A percentile compares a stretch with the other conserved stretches of the same genome.
phyloP scores from a whole-genome alignment of 495 filamentous ascomycete genomes.

The Xylaria nigripes region DNA sequence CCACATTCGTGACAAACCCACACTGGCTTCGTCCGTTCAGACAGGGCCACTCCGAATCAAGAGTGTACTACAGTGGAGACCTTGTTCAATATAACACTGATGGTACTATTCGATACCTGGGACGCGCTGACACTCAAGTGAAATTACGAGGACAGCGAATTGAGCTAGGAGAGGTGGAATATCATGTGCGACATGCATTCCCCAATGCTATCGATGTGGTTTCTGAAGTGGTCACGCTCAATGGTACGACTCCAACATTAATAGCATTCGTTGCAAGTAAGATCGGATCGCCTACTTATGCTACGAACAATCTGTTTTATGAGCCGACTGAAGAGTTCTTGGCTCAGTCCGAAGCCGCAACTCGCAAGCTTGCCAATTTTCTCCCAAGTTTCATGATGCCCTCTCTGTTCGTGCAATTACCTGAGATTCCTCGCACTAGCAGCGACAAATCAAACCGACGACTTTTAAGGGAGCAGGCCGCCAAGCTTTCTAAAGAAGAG shows the following conservation, averaged over 20 bases:
- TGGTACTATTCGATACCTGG: constrained; percentile 5
- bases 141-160: constrained; percentile 21
- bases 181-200: constrained; percentile 1
- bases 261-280: neutral
- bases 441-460: constrained; percentile 46
- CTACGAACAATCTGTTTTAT: neutral
- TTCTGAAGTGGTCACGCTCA: neutral
- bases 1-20: constrained; percentile 29
- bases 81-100: constrained; percentile 21
- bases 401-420: constrained; percentile 41
- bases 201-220: neutral
- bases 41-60: constrained; percentile 6
- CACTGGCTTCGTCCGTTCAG: constrained; percentile 25
- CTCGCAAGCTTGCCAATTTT: neutral
- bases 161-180: constrained; percentile 21
- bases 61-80: constrained; percentile 43
- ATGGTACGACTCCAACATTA: neutral
- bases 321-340: neutral
- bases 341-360: neutral
- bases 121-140: constrained; percentile 19
- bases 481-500: neutral
- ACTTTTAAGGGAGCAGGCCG: constrained; percentile 10
- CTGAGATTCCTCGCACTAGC: constrained; percentile 40
- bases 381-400: constrained; percentile 48
- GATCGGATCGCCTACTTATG: neutral